Evolutionary conservation across 179 eudicot species (phyloP).

Genomic region (Corrigiola litoralis): DNA sequence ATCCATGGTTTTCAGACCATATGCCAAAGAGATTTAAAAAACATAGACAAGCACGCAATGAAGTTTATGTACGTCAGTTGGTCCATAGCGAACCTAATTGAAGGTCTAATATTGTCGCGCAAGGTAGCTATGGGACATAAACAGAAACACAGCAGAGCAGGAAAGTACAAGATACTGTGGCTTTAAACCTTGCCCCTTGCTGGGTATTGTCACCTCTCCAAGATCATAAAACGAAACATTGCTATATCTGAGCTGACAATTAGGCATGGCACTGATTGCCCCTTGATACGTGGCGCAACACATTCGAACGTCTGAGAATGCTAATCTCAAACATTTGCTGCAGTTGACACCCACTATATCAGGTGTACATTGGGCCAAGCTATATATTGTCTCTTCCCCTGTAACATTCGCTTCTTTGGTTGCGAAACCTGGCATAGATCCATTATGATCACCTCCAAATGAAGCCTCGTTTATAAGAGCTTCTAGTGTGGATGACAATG

Average conservation of each 20-base stretch:
- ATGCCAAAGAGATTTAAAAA: no score
- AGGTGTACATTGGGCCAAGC: constrained; percentile 18
- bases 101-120: no score
- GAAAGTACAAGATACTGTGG: neutral
- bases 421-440: constrained; percentile 1
- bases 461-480: neutral
- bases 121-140: neutral
- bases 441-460: neutral
- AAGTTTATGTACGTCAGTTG: no score
- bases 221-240: constrained; percentile 16
- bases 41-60: no score
- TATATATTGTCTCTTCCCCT: constrained; percentile 3
- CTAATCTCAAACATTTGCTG: constrained; percentile 3
- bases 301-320: neutral
- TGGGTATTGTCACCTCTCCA: neutral
- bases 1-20: no score
- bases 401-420: constrained; percentile 11
- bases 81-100: no score
- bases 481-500: neutral
- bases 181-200: neutral
- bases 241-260: constrained; percentile 19
- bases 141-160: neutral
- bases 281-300: neutral
- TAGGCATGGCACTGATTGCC: neutral
- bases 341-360: constrained; percentile 9